Evolutionary conservation across 495 filamentous ascomycete genomes (phyloP), one percentile per base, ranked within the genome.

Genomic region (Aspergillus nidulans): DNA sequence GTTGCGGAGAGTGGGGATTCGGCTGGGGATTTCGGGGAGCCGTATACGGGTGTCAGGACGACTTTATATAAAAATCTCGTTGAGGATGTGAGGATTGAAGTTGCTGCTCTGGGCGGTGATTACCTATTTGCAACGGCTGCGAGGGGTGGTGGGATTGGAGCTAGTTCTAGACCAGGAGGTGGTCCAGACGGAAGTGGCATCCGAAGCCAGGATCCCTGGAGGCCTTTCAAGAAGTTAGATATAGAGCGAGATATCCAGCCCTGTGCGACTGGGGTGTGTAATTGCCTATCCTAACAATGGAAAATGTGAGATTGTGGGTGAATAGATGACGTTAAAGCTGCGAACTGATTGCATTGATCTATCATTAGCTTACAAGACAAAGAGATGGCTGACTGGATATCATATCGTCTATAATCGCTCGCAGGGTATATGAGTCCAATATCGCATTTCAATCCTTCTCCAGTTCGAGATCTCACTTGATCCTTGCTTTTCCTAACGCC

Each of bases 71-170:
- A 75, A 13, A 57, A 69, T 52, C 54, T 54, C 38, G 70, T 86
- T 20, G 63, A 73, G 23, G 73, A 84, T 67, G 80, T 86, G 15
- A 65, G 69, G 59, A 72, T 89, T 59, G 82, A 87, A 57, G 71
- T 89, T 20, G 70, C 79, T 39, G 78, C 81, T 0, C 82, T 85
- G 62, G 82, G 82, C 61, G 62, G 75, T 46, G 74, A 85, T 52
- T 89, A 81, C 58, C 79, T 89, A 60, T 67, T 89, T 58, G 81
- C 77, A 12, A 81, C 77, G 28, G 81, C 83, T 7, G 74, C 75
- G 21, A 67, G 66, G 19, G 71, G 69, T 0, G 60, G 45, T 23
- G 57, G 62, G 1, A 46, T 76, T 15, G 73, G 74, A 3, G 20
- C 55, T 19, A 39, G 24, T 15, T 52, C 43, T 49, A 13, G 34